phyloP scores from a whole-genome alignment of 225 moss, liverwort and hornwort species.

The Pseudoscleropodium purum region DNA sequence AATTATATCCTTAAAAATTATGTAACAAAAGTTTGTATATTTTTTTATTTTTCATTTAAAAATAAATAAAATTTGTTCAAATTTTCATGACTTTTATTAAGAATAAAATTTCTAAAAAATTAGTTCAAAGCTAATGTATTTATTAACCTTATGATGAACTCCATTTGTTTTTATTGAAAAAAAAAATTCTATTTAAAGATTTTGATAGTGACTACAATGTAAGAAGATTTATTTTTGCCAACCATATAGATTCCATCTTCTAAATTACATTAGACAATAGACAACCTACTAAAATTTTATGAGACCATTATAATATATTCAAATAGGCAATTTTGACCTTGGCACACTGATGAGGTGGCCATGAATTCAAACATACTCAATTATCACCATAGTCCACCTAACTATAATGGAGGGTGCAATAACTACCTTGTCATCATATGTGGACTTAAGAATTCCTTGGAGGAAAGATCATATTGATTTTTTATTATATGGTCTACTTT shows the following conservation, averaged over 20 bases:
- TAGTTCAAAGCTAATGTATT: neutral
- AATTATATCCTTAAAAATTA: neutral
- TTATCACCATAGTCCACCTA: no score
- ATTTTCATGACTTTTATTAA: neutral
- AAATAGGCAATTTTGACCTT: no score
- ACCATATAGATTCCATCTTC: no score
- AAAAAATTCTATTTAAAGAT: neutral
- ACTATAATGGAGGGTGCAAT: no score
- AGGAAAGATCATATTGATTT: no score
- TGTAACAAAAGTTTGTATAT: neutral
- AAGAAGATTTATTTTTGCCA: no score
- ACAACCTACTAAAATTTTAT: neutral
- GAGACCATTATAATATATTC: no score
- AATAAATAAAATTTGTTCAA: neutral
- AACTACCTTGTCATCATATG: no score
- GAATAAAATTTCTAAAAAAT: no score
- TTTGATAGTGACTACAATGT: neutral
- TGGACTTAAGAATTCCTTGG: rapidly evolving
- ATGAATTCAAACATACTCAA: no score
- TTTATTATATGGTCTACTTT: no score
- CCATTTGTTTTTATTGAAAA: neutral
- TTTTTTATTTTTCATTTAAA: neutral
- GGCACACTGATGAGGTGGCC: no score
- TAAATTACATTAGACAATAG: neutral
- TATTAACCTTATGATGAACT: rapidly evolving